Evolutionary conservation across 2,329 filamentous ascomycete genomes (phyloP).

Genomic region (Colletotrichum navitas): DNA sequence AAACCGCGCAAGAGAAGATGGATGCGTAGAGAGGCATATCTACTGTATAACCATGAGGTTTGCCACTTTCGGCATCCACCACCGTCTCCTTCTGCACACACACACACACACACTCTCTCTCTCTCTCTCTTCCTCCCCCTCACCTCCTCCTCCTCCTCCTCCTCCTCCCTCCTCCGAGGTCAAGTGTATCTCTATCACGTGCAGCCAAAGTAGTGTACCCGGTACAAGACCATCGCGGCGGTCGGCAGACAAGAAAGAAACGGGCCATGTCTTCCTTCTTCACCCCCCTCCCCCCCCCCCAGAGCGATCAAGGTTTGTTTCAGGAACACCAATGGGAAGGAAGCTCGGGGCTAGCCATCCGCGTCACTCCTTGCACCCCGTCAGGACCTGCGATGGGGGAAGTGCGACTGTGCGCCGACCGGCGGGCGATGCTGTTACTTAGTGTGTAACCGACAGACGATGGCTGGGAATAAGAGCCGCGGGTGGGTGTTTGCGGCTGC

Average conservation of each 20-base stretch:
- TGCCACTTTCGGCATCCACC: too few species aligned
- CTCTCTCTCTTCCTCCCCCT: too few species aligned
- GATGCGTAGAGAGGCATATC: neutral
- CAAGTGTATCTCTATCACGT: neutral
- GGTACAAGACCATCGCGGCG: neutral
- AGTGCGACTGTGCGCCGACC: neutral
- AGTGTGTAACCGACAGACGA: neutral
- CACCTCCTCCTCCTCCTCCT: too few species aligned
- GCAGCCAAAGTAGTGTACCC: neutral
- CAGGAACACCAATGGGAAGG: conserved; percentile 42
- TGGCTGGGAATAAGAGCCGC: neutral
- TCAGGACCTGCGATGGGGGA: neutral
- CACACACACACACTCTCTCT: too few species aligned
- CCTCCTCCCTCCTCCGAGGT: too few species aligned
- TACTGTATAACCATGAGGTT: too few species aligned
- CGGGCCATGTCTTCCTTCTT: conserved; percentile 8
- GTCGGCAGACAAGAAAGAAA: neutral
- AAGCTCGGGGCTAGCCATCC: conserved; percentile 39
- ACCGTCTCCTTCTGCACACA: too few species aligned
- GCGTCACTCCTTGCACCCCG: conserved; percentile 32
- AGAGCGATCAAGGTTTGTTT: conserved; percentile 40
- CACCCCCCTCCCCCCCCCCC: neutral
- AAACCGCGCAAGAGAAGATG: neutral
- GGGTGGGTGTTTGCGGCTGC: conserved; percentile 4
- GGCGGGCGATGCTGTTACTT: neutral